Evolutionary conservation across 345 rosid genomes (phyloP).

Genomic region (Citrus reticulata): DNA sequence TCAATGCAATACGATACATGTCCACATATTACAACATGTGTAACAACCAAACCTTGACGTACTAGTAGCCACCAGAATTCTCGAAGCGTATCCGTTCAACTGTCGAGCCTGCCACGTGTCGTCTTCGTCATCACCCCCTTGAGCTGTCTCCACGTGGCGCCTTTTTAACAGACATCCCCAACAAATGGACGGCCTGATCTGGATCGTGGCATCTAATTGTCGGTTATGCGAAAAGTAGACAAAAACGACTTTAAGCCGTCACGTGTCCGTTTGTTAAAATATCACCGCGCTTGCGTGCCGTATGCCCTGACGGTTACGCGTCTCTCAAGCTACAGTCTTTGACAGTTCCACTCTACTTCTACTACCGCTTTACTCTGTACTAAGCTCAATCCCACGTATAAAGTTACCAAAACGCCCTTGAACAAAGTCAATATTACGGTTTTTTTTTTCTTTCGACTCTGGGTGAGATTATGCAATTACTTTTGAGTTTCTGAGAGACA

Average conservation of each 20-base stretch:
- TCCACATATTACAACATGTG: not conserved
- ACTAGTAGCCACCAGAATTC: slow-evolving; percentile 6
- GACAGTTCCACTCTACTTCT: not conserved
- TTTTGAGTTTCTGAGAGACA: too few species aligned
- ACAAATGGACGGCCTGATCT: slow-evolving; percentile 24
- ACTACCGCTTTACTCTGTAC: not conserved
- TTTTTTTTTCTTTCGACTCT: too few species aligned
- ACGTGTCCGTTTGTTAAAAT: slow-evolving; percentile 6
- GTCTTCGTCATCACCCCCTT: not conserved
- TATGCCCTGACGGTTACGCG: slow-evolving; percentile 29
- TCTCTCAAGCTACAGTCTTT: slow-evolving; percentile 19
- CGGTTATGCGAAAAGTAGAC: slow-evolving; percentile 17
- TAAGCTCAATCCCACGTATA: not conserved
- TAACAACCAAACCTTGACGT: not conserved
- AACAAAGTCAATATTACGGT: not conserved
- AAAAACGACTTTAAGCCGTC: not conserved
- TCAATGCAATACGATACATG: too few species aligned
- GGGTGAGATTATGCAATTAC: too few species aligned
- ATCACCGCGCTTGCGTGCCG: slow-evolving; percentile 34
- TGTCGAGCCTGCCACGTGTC: not conserved
- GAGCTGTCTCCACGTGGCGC: slow-evolving; percentile 24
- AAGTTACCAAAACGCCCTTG: slow-evolving; percentile 15
- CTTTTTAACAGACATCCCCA: not conserved
- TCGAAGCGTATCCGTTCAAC: not conserved
- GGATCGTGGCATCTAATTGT: slow-evolving; percentile 12